Base-by-base conservation (phyloP, 768 basidiomycete species). In the Cystobasidium tubakii region DNA sequence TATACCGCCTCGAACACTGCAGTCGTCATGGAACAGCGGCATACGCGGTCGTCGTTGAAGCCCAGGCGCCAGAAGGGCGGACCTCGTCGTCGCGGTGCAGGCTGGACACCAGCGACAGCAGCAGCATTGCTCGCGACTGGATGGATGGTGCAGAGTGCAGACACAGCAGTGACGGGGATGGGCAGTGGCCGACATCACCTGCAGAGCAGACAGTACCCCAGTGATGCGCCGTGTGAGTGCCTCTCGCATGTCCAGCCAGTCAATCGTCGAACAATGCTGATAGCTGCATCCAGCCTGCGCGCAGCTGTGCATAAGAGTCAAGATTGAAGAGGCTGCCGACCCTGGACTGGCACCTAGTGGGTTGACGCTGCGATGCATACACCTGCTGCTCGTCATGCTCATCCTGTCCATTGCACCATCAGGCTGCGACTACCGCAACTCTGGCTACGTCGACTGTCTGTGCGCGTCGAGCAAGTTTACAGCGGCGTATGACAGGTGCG, bases 401-500 rank as follows among this genome's bases (percentile, higher is more conserved):
- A 29, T 29, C 4, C 17, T 23, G 4, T 60, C 27, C 2, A 15
- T 25, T 31, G 12, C 63, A 7, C 27, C 63, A 12, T 39, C 69
- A 71, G 69, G 2, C 69, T 71, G 69, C 69, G 69, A 71, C 42
- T 42, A 27, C 34, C 34, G 33, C 9, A 36, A 10, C 39, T 53
- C 69, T 34, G 54, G 34, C 69, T 71, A 71, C 39, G 54, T 60
- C 9, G n/a, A 23, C 3, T 71, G 69, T 33, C 33, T 71, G 50
- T 71, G 69, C 55, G 29, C 21, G 25, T 55, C 69, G 54, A 39
- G 13, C 55, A 71, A 31, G 23, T 71, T 71, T 36, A 55, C 25
- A n/a, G 33, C 33, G 13, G 69, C 69, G 23, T 71, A 71, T 34
- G 69, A 71, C 7, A 71, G 46, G 69, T 71, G 55, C 15, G 69